Evolutionary conservation across 2,329 filamentous ascomycete species (phyloP), one percentile per base, ranked within the genome.

Genomic region (Botrytis sinoallii): DNA sequence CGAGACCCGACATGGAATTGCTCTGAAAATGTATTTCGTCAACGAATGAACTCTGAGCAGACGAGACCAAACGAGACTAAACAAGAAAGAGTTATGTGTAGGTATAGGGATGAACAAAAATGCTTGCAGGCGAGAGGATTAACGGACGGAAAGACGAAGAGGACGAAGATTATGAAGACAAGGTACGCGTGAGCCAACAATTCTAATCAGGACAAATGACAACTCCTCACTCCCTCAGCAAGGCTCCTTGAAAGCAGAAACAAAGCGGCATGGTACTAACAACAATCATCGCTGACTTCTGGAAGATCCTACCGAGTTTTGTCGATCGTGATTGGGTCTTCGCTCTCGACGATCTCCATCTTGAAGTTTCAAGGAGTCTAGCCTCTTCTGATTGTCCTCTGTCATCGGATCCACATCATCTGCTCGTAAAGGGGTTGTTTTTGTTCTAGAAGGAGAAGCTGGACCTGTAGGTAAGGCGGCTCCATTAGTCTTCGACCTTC

Each of bases 331-430:
- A 73, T 84, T 81, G 42, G 86, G 85, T 76, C 86, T 87, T 76
- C 85, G 83, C 73, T 85, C 85, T 79, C 83, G 85, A 78, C 88
- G 87, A 78, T 93, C 91, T 78, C 88, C 93, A 83, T 98, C 95
- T 82, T 97, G 93, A 80, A 98, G 86, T 82, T 96, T 94, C 79
- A 98, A 86, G 70, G 94, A 95, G 83, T 98, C 94, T 77, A 98
- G 87, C 78, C 94, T 89, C 84, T 95, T 93, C 83, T 94, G 92
- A 81, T 92, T 95, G 79, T 96, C 93, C 78, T 95, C 93, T 69
- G 92, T 91, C 70, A 91, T 87, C 6, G 91, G 89, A 82, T 98
- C 94, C 55, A 92, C 87, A 79, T 97, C 94, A 77, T 97, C 93
- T 76, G 90, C 86, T 71, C 84, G 86, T 72, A 85, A 85, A 78